phyloP scores from a whole-genome alignment of 108 stramenopile species.

The Bacterosira constricta region DNA sequence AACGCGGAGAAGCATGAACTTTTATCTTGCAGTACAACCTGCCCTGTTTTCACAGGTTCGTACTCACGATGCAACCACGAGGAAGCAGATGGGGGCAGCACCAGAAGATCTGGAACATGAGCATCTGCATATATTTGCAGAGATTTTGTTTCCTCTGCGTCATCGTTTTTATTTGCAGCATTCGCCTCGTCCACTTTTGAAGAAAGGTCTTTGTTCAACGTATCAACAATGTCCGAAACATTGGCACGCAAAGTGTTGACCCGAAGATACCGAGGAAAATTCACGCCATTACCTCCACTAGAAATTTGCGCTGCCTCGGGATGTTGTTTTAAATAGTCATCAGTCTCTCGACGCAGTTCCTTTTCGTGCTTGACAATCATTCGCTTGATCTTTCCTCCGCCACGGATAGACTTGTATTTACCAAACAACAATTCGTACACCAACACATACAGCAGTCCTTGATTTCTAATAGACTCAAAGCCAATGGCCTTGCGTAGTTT shows the following conservation, averaged over 20 bases:
- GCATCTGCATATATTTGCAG: slow-evolving; percentile 62
- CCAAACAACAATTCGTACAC: slow-evolving; percentile 83
- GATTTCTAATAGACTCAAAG: slow-evolving; percentile 45
- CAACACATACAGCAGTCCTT: slow-evolving; percentile 78
- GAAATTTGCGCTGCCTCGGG: neutral
- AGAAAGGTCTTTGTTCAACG: slow-evolving; percentile 26
- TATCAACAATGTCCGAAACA: slow-evolving; percentile 43
- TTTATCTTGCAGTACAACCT: slow-evolving; percentile 92
- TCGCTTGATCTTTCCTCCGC: slow-evolving; percentile 86
- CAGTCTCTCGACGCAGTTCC: slow-evolving; percentile 32
- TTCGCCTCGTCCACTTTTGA: neutral
- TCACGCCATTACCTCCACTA: neutral
- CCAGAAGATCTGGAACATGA: slow-evolving; percentile 86
- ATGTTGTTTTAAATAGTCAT: slow-evolving; percentile 35
- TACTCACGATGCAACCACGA: slow-evolving; percentile 47
- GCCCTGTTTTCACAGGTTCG: slow-evolving; percentile 73
- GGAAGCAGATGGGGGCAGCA: slow-evolving; percentile 60
- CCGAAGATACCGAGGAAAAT: slow-evolving; percentile 84
- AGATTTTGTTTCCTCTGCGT: neutral
- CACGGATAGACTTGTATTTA: slow-evolving; percentile 78
- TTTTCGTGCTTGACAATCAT: slow-evolving; percentile 69
- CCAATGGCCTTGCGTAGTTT: slow-evolving; percentile 40
- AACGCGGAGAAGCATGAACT: slow-evolving; percentile 95
- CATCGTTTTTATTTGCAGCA: neutral
- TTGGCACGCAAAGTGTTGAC: slow-evolving; percentile 74